Conservation (phyloP, 768 basidiomycete genomes). For the Xerocomus potaroensis region DNA sequence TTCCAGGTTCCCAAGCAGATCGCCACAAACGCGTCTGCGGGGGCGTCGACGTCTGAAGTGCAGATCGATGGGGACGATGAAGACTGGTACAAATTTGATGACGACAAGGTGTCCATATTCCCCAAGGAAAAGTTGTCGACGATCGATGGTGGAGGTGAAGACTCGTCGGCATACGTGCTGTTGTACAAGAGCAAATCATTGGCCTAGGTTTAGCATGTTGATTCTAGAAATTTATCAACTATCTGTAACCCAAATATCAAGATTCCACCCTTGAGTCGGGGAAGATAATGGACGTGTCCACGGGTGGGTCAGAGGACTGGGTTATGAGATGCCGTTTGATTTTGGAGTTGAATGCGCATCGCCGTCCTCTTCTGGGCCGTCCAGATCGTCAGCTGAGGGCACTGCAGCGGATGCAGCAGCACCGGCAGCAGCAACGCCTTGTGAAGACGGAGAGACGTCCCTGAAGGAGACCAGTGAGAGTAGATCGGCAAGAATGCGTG, state of each 20-base stretch:
- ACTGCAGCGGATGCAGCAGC: conserved; percentile 71
- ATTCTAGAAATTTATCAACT: conserved; percentile 14
- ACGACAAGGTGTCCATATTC: conserved; percentile 89
- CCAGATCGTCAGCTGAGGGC: conserved; percentile 67
- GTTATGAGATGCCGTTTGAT: conserved; percentile 24
- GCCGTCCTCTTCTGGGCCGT: conserved; percentile 35
- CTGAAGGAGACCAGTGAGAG: conserved; percentile 30
- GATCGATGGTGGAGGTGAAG: conserved; percentile 90
- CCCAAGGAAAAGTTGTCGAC: conserved; percentile 77
- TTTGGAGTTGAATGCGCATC: conserved; percentile 15
- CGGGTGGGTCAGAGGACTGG: conserved; percentile 2
- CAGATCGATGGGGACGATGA: conserved; percentile 55
- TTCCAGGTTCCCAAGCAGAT: conserved; percentile 41
- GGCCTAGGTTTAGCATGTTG: conserved; percentile 23
- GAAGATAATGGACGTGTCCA: too few relatives aligned
- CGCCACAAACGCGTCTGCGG: neutral
- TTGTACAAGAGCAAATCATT: conserved; percentile 68
- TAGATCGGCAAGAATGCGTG: neutral
- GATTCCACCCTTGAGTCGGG: conserved; percentile 3
- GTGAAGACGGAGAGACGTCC: conserved; percentile 58
- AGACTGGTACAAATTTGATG: conserved; percentile 96
- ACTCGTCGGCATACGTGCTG: conserved; percentile 85
- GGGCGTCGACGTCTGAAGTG: conserved; percentile 13
- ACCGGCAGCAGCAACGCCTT: conserved; percentile 44
- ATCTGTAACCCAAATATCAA: conserved; percentile 10